Base-by-base conservation (phyloP, 768 basidiomycete genomes). In the Tricholoma matsutake region DNA sequence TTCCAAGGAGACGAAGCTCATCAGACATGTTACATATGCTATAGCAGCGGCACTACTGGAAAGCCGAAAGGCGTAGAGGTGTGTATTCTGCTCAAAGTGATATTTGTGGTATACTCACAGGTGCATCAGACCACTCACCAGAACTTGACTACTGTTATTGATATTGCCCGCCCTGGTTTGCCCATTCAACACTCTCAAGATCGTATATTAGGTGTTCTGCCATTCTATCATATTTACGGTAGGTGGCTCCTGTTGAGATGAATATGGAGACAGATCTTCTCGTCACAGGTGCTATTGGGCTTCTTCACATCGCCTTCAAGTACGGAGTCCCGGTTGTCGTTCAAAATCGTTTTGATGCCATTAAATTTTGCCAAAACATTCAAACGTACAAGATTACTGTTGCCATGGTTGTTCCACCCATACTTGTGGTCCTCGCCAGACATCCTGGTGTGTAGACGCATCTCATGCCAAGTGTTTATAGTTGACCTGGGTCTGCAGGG, bases 291-390 rank as follows among this genome's bases (percentile, higher is more conserved):
- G 39, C 39, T n/a, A n/a, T n/a, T n/a, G n/a, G 13, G 39, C 39
- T 41, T 41, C 39, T 41, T 3, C 39, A 41, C n/a, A 6, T 41
- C 6, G 13, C 39, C n/a, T 16, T 41, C n/a, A 11, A 14, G 16
- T 41, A 2, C 2, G 39, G 39, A 41, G 39, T 41, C 14, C 39
- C 39, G 16, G 39, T 54, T 3, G 18, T 43, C 16, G 25, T 64
- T n/a, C 39, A 29, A 16, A 62, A 29, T 31, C 64, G 63, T 16
- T 28, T 61, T 4, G 67, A 58, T 14, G 63, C 64, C 61, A 56
- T 67, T 32, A 58, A 25, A 13, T 41, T 41, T 7, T 41, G 39
- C 39, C 39, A 41, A 41, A 41, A 41, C n/a, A 41, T 41, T 14
- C 14, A 41, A 41, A 16, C 0, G 39, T 41, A 41, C 39, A 41